Conservation (phyloP, 345 rosid species). For the Stellera chamaejasme region DNA sequence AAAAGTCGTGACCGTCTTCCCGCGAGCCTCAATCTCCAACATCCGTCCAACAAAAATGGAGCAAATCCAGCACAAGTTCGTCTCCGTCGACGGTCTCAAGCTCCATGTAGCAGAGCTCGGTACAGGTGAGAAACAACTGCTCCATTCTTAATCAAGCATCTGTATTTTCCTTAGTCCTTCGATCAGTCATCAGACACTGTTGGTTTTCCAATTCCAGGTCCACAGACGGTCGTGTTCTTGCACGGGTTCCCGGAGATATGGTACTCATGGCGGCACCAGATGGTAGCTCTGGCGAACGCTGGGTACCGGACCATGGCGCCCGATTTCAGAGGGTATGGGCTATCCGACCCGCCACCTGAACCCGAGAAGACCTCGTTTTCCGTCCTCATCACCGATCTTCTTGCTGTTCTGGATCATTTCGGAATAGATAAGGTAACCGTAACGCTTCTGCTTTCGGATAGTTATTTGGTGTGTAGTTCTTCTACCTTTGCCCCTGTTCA, state of each 20-base stretch:
- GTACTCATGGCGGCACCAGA: conserved; percentile 60
- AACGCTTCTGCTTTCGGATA: no score
- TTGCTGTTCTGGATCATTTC: conserved; percentile 33
- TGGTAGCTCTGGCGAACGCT: conserved; percentile 33
- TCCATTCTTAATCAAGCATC: no score
- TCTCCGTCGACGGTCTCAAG: conserved; percentile 7
- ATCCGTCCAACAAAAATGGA: neutral
- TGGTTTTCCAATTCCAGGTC: conserved; percentile 9
- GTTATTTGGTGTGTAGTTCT: no score
- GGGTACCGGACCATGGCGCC: conserved; percentile 47
- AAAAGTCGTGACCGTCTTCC: no score
- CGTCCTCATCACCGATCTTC: conserved; percentile 27
- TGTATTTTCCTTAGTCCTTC: no score
- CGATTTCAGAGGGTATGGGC: conserved; percentile 44
- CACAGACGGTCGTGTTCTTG: conserved; percentile 29
- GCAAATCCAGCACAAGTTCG: conserved; percentile 13
- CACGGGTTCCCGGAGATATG: conserved; percentile 65
- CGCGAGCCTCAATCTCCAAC: no score
- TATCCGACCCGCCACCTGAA: conserved; percentile 38
- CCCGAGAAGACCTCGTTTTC: conserved; percentile 29
- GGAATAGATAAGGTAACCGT: conserved; percentile 24
- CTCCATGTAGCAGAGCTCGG: conserved; percentile 15
- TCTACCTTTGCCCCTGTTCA: no score
- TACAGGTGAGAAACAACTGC: neutral
- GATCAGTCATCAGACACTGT: neutral